These are phyloP conservation scores for Boletellus deceptivus DNA, from an alignment of 1,284 basidiomycete genomes.

Conservation along the genomic window DNA sequence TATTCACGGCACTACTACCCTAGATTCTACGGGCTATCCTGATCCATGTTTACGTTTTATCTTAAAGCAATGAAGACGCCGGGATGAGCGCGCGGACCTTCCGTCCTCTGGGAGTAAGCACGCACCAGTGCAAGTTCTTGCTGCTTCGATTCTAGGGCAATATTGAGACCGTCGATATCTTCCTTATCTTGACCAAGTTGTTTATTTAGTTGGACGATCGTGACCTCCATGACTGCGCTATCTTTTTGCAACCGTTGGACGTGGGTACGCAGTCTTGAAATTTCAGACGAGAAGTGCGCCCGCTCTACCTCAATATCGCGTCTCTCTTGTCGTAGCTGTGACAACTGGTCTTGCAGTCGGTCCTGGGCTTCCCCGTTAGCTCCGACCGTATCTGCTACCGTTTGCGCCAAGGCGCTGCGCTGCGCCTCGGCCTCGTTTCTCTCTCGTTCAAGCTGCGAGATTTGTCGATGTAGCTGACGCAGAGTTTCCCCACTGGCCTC, in stretches of 20 bases:
- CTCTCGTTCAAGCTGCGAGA: slow-evolving; percentile 24
- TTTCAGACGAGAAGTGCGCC: slow-evolving; percentile 55
- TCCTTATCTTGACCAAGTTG: slow-evolving; percentile 69
- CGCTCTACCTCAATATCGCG: slow-evolving; percentile 13
- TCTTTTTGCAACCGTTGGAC: slow-evolving; percentile 73
- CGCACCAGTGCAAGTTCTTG: slow-evolving; percentile 84
- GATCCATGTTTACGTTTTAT: slow-evolving; percentile 70
- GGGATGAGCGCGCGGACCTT: background rate
- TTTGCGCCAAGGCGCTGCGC: slow-evolving; percentile 1
- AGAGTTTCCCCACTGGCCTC: slow-evolving; percentile 71
- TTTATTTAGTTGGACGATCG: slow-evolving; percentile 70
- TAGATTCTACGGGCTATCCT: slow-evolving; percentile 27
- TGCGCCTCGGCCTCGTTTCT: slow-evolving; percentile 13
- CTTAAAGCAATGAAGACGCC: slow-evolving; percentile 36
- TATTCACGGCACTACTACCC: background rate
- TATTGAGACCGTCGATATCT: slow-evolving; percentile 76
- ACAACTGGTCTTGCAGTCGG: too few species aligned
- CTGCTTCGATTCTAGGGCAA: slow-evolving; percentile 86
- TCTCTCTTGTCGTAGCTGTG: slow-evolving; percentile 9
- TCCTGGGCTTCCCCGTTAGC: too few species aligned
- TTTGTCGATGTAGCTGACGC: slow-evolving; percentile 54
- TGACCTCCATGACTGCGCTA: slow-evolving; percentile 81
- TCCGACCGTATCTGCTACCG: background rate
- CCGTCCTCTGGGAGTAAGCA: slow-evolving; percentile 11
- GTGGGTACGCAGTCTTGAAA: slow-evolving; percentile 61